Percentiles rank a stretch among this genome's conserved stretches.
These are phyloP conservation scores for Nitzschia inconspicua DNA, from an alignment of 108 stramenopile genomes.

Conservation along the genomic window DNA sequence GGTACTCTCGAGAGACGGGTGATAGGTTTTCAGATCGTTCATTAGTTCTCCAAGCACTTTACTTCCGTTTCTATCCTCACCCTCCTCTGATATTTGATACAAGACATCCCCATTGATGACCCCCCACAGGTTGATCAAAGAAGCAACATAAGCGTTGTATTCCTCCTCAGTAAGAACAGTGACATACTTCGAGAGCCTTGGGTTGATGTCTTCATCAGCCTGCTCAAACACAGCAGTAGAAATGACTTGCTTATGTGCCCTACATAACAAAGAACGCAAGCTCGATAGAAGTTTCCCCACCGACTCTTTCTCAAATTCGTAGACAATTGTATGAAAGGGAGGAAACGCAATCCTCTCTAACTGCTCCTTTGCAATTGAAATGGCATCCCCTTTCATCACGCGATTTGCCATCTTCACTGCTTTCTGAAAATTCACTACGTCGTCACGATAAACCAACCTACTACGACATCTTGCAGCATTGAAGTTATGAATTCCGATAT, in stretches of 20 bases:
- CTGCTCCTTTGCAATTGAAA: neutral
- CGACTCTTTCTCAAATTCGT: slow-evolving; percentile 20
- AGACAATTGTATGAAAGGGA: slow-evolving; percentile 3
- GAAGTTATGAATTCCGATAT: slow-evolving; percentile 11
- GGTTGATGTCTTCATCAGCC: no score
- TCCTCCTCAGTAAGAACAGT: slow-evolving; percentile 11
- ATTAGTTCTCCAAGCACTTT: no score
- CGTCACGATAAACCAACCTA: slow-evolving; percentile 18
- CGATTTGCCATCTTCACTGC: slow-evolving; percentile 7
- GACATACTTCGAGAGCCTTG: slow-evolving; percentile 9
- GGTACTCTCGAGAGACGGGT: no score
- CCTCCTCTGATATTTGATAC: no score
- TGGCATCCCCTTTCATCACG: slow-evolving; percentile 1
- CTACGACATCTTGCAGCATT: neutral
- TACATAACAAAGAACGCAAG: slow-evolving; percentile 18
- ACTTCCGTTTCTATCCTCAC: no score
- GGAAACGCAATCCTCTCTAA: slow-evolving; percentile 19
- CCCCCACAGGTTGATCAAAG: slow-evolving; percentile 8
- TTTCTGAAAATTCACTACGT: slow-evolving; percentile 15
- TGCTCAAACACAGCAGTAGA: neutral
- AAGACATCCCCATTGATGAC: slow-evolving; percentile 9
- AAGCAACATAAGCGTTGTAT: slow-evolving; percentile 19
- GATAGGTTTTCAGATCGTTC: slow-evolving; percentile 8
- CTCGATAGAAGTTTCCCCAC: slow-evolving; percentile 15
- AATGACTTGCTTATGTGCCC: slow-evolving; percentile 17